Percentiles rank a stretch among this genome's conserved stretches.
phyloP scores from a whole-genome alignment of 208 protist genomes.

The Trypanosoma cruzi region DNA sequence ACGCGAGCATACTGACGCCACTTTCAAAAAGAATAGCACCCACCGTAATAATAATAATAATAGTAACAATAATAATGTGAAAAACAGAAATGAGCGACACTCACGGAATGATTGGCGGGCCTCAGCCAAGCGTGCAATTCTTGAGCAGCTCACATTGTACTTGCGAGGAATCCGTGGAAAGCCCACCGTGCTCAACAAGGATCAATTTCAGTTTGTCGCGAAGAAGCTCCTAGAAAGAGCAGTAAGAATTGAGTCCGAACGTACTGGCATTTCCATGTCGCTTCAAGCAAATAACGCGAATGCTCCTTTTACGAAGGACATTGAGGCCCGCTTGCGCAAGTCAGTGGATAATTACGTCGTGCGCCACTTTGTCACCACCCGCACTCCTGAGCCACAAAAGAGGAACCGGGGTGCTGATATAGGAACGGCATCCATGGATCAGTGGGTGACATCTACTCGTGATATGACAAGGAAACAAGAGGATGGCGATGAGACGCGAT shows the following conservation, averaged over 20 bases:
- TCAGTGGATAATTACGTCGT: slow-evolving; percentile 81
- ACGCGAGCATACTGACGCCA: background rate
- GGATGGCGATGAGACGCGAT: slow-evolving; percentile 25
- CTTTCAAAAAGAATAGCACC: slow-evolving; percentile 2
- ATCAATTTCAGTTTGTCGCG: slow-evolving; percentile 53
- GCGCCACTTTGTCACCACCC: slow-evolving; percentile 43
- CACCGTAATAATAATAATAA: slow-evolving; percentile 9
- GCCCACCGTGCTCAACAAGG: slow-evolving; percentile 53
- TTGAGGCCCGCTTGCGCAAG: slow-evolving; percentile 58
- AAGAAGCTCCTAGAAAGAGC: slow-evolving; percentile 75
- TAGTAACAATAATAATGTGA: slow-evolving; percentile 10
- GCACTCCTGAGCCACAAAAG: slow-evolving; percentile 6
- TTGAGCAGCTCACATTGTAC: slow-evolving; percentile 80
- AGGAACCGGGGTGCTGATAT: background rate
- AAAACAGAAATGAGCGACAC: background rate
- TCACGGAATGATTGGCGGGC: slow-evolving; percentile 54
- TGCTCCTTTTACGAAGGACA: slow-evolving; percentile 53
- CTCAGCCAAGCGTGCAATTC: slow-evolving; percentile 76
- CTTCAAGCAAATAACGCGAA: slow-evolving; percentile 53
- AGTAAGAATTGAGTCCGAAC: slow-evolving; percentile 59
- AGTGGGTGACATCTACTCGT: slow-evolving; percentile 1
- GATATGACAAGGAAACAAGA: background rate
- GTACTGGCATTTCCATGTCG: slow-evolving; percentile 53
- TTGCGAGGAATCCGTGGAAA: slow-evolving; percentile 46
- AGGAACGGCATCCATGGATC: background rate